Percentiles rank a stretch among this genome's conserved stretches.
These are phyloP conservation scores for Aspergillus carlsbadensis DNA, from an alignment of 495 filamentous ascomycete genomes.

Conservation along the genomic window DNA sequence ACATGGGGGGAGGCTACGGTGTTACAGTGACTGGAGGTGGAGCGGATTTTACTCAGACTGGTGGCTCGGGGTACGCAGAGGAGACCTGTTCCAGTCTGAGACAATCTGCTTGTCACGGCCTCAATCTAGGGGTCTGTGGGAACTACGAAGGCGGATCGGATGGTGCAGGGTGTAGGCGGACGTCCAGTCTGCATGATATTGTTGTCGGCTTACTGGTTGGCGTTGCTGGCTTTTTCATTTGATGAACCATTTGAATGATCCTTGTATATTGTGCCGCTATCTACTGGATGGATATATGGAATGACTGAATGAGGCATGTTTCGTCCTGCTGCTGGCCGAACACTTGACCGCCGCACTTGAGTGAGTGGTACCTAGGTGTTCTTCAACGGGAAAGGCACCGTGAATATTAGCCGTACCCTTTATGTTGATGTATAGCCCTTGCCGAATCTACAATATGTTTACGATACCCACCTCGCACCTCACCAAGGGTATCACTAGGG, in stretches of 20 bases:
- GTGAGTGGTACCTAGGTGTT: no score
- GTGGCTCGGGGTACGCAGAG: constrained; percentile 54
- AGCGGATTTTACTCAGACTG: constrained; percentile 61
- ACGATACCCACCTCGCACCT: no score
- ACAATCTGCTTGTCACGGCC: constrained; percentile 55
- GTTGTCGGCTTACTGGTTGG: constrained; percentile 43
- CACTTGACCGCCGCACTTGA: neutral
- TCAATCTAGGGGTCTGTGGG: constrained; percentile 56
- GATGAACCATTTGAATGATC: constrained; percentile 11
- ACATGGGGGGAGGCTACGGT: constrained; percentile 49
- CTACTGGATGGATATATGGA: constrained; percentile 18
- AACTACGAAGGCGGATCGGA: constrained; percentile 35
- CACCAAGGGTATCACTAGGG: no score
- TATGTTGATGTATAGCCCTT: no score
- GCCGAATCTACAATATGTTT: no score
- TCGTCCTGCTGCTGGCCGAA: constrained; percentile 5
- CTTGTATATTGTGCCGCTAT: constrained; percentile 12
- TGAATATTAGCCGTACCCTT: no score
- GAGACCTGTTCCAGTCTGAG: constrained; percentile 68
- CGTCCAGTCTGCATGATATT: constrained; percentile 40
- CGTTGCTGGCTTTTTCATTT: constrained; percentile 45
- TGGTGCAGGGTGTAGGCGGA: constrained; percentile 25
- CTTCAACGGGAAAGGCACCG: no score
- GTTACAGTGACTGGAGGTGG: constrained; percentile 45
- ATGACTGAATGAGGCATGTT: constrained; percentile 16